Evolutionary conservation across 2,329 filamentous ascomycete genomes (phyloP), one percentile per base, ranked within the genome.

Genomic region (Beauveria sp.): DNA sequence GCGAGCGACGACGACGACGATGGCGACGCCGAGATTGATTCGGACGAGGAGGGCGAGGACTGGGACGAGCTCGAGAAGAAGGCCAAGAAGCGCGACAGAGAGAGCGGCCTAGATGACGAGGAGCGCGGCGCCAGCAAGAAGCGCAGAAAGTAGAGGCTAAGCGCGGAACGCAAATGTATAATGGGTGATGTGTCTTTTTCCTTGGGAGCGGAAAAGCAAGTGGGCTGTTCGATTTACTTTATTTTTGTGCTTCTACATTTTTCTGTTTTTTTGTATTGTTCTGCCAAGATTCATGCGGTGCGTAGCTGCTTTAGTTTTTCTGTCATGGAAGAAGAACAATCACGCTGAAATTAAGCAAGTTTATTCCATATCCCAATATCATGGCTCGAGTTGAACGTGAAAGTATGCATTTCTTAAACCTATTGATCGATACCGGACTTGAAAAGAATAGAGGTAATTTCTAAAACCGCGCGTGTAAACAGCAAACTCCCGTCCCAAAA

Each of bases 31-130:
- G 89, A 89, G 22, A 80, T 84, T 20, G 73, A 75, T 61, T 85
- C 84, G 49, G 90, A 93, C 7, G 89, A 91, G 14, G 90, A 86
- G 65, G 89, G 89, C 54, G 89, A 97, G 72, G 91, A 96, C 70
- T 97, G 93, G 93, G 93, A 98, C 72, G 92, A 96, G 74, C 73
- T 97, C 63, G 93, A 97, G 78, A 87, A 88, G 75, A 96, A 96
- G 80, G 93, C 88, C 3, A 91, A 87, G 78, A 91, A 93, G 76
- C 86, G 90, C 70, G 93, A 93, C 75, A 82, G 88, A 53, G 88
- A 86, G 71, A 74, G 73, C 60, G 78, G 75, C 0, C 77, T 90
- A 64, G 88, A 90, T 9, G 62, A 63, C 62, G 90, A 93, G 64
- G 91, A 90, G 77, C 64, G 63, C 26, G 70, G 67, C 79, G 87